Evolutionary conservation across 345 rosid genomes (phyloP), one percentile per base, ranked within the genome.

Genomic region (Citrus inodora): DNA sequence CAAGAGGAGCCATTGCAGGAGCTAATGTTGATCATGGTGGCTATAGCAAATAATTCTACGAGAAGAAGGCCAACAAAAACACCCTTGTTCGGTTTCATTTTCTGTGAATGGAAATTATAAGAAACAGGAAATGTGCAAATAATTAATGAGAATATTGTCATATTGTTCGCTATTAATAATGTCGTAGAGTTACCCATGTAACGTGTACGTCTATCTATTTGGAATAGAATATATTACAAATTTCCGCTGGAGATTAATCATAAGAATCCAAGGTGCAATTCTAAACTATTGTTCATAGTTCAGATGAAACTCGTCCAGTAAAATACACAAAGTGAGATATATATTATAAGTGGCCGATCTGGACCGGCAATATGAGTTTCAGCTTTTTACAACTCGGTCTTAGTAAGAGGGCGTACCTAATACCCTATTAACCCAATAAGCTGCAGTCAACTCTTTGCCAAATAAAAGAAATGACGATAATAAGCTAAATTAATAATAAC

Each of bases 1-100:
- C 83, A 73, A n/a, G 72, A 66, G 13, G 13, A 58, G 14, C 38
- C 76, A 8, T 8, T 30, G 62, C 67, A 74, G 37, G 58, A 22
- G 64, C 67, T 10, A 19, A 64, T 64, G 22, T 63, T 71, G 32
- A 17, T 55, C n/a, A 22, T 0, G 48, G 0, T 42, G 14, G 48
- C 48, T 42, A 10, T 42, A 42, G 48, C 48, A 37, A 37, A 7
- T 37, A 37, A 33, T 0, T 53, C 58, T 16, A n/a, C 9, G 62
- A 59, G n/a, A 59, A n/a, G 0, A 73, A n/a, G 62, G 28, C 10
- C 62, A 59, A 2, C 62, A 59, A 7, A 21, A n/a, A n/a, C 11
- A 2, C 4, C 0, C 28, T 19, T 59, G 3, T 21, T 59, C 0
- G 62, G 62, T 59, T n/a, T 59, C 62, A 59, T 59, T 7, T 2